Evolutionary conservation across 495 filamentous ascomycete genomes (phyloP).

Genomic region (Cudoniella acicularis): DNA sequence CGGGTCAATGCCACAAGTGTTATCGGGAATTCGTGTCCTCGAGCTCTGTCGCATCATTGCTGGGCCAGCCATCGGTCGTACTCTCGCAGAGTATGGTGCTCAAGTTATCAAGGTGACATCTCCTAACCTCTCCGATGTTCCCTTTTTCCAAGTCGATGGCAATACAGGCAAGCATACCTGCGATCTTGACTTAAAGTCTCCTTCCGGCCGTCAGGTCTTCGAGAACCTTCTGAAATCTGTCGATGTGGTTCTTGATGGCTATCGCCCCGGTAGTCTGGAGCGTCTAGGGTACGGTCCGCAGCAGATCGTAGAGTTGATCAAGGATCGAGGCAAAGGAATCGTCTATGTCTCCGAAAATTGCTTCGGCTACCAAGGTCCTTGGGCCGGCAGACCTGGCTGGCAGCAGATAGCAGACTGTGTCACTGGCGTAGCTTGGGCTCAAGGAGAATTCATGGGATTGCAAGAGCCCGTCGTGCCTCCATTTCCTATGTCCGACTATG

Average conservation of each 20-base stretch:
- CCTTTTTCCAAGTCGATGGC: constrained; percentile 77
- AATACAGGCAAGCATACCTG: constrained; percentile 61
- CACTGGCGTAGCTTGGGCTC: constrained; percentile 68
- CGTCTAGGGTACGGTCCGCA: constrained; percentile 59
- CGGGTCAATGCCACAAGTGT: constrained; percentile 36
- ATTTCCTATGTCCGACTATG: constrained; percentile 80
- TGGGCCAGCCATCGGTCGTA: constrained; percentile 61
- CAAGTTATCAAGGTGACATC: constrained; percentile 60
- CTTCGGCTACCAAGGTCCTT: constrained; percentile 55
- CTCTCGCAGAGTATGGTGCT: constrained; percentile 64
- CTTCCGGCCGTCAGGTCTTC: constrained; percentile 51
- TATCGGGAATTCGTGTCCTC: constrained; percentile 52
- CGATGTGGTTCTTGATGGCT: constrained; percentile 63
- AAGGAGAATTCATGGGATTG: constrained; percentile 67
- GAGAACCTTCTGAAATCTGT: constrained; percentile 51
- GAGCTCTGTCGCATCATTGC: constrained; percentile 66
- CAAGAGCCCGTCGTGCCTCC: constrained; percentile 70
- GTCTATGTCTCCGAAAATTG: constrained; percentile 73
- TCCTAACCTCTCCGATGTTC: constrained; percentile 64
- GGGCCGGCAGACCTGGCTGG: constrained; percentile 50
- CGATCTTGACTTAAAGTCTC: constrained; percentile 53
- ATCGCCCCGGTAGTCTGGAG: constrained; percentile 63
- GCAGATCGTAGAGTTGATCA: constrained; percentile 47
- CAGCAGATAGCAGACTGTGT: constrained; percentile 58
- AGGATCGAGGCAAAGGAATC: constrained; percentile 54